phyloP scores from a whole-genome alignment of 768 basidiomycete genomes.

The Leccinum longicurvipes region DNA sequence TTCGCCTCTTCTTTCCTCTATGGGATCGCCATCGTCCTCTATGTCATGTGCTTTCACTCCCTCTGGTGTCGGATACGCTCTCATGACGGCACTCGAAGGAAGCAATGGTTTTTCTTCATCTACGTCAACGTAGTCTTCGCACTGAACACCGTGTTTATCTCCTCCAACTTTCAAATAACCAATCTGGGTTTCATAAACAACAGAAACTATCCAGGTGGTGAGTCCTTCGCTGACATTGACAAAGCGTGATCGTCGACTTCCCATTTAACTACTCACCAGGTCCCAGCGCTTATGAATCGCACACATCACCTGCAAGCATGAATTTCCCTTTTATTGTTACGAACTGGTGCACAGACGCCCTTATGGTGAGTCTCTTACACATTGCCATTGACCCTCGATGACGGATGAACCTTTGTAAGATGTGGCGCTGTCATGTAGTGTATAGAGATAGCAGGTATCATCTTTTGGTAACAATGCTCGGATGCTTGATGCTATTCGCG shows the following conservation, averaged over 20 bases:
- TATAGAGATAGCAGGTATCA: constrained; percentile 27
- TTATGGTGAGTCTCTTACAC: constrained; percentile 25
- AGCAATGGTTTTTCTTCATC: constrained; percentile 26
- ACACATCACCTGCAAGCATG: constrained; percentile 23
- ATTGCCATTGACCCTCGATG: neutral
- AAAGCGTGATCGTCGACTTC: neutral
- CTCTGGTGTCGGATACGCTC: constrained; percentile 25
- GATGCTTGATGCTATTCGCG: constrained; percentile 20
- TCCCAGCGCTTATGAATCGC: constrained; percentile 23
- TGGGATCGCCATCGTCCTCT: constrained; percentile 26
- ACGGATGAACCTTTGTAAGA: constrained; percentile 11
- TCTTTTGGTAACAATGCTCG: constrained; percentile 13
- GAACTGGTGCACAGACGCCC: constrained; percentile 29
- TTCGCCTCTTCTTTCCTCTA: constrained; percentile 27
- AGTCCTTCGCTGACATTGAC: neutral
- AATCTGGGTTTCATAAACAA: constrained; percentile 30
- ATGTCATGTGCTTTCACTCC: constrained; percentile 26
- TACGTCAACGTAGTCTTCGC: constrained; percentile 30
- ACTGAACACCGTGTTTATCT: constrained; percentile 28
- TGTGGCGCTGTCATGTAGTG: constrained; percentile 33
- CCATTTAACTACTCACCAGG: constrained; percentile 9
- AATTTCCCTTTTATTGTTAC: constrained; percentile 27
- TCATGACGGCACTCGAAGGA: constrained; percentile 4
- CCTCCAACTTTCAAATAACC: constrained; percentile 21
- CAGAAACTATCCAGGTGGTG: constrained; percentile 32